phyloP scores from a whole-genome alignment of 202 grass and related monocot genomes.

The Bolboschoenoplectus hybrid region DNA sequence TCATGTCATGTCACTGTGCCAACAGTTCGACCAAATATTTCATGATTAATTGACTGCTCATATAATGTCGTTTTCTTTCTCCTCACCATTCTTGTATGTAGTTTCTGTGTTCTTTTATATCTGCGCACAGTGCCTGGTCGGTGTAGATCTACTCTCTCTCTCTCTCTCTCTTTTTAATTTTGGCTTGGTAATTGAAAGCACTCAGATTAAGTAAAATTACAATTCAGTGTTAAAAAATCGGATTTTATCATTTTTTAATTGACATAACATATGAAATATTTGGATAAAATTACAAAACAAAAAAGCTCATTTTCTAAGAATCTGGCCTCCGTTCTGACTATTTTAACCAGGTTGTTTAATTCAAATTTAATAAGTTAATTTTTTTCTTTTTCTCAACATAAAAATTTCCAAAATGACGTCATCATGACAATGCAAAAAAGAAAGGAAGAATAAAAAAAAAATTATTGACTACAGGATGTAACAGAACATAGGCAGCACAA shows the following conservation, averaged over 20 bases:
- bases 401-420: neutral
- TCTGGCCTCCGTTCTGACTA: too few species aligned
- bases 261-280: too few species aligned
- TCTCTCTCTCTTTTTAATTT: too few species aligned
- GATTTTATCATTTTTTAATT: too few species aligned
- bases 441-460: neutral
- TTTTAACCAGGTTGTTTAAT: too few species aligned
- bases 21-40: neutral
- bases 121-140: neutral
- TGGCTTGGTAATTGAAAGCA: too few species aligned
- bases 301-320: too few species aligned
- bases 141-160: neutral
- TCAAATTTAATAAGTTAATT: neutral
- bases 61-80: conserved; percentile 15
- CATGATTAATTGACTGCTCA: neutral
- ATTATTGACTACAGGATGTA: neutral
- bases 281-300: too few species aligned
- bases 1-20: neutral
- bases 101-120: neutral
- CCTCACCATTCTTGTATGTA: neutral
- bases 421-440: neutral
- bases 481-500: neutral
- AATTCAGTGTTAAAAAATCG: too few species aligned
- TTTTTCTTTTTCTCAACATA: neutral
- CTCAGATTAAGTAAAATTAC: too few species aligned